Evolutionary conservation across 2,329 filamentous ascomycete species (phyloP).

Genomic region (Diaporthe sp.): DNA sequence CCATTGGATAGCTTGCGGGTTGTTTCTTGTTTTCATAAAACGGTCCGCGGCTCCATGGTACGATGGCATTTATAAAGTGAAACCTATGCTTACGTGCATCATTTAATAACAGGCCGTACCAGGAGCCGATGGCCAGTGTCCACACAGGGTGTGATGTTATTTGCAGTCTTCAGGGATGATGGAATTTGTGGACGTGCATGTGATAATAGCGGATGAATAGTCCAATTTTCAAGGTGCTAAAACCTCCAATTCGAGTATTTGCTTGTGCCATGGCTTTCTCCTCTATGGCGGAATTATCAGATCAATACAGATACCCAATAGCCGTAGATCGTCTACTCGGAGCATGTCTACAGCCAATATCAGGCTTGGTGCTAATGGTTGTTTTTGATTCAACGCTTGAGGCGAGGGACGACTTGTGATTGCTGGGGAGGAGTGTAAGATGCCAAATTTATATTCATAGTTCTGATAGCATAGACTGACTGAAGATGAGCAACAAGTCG

Average conservation of each 20-base stretch:
- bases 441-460: too few species aligned
- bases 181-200: too few species aligned
- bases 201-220: neutral
- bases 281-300: neutral
- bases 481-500: neutral
- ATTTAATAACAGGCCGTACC: too few species aligned
- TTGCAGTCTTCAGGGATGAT: too few species aligned
- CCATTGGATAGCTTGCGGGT: neutral
- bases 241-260: neutral
- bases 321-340: neutral
- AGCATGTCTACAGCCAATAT: neutral
- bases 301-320: neutral
- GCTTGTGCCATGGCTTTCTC: neutral
- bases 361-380: neutral
- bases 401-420: neutral
- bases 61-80: neutral
- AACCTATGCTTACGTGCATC: neutral
- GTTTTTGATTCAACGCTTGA: neutral
- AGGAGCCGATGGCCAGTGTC: too few species aligned
- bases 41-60: neutral
- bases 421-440: neutral
- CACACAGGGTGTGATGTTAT: too few species aligned
- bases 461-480: neutral
- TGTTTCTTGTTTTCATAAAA: too few species aligned
- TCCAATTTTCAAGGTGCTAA: neutral